Evolutionary conservation across 2,329 filamentous ascomycete genomes (phyloP).

Genomic region (Penicillium sp.): DNA sequence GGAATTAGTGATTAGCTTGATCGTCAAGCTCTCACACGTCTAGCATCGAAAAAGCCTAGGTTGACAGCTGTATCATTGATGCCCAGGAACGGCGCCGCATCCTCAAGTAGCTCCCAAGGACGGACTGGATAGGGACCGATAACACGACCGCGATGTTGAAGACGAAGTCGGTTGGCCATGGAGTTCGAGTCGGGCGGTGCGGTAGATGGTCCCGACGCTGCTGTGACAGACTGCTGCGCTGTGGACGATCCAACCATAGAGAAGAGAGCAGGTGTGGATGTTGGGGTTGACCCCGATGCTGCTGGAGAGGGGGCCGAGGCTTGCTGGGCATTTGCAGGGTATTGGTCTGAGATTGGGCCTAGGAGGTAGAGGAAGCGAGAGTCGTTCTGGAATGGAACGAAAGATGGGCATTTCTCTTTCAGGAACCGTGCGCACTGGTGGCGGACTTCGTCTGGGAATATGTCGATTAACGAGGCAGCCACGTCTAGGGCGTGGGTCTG

Average conservation of each 20-base stretch:
- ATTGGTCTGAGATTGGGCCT: conserved; percentile 36
- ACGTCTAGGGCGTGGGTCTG: conserved; percentile 48
- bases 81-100: conserved; percentile 45
- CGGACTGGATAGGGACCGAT: conserved; percentile 39
- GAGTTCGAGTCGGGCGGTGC: conserved; percentile 25
- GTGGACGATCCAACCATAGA: conserved; percentile 17
- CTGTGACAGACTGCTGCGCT: conserved; percentile 16
- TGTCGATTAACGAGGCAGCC: conserved; percentile 46
- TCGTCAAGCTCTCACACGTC: conserved; percentile 33
- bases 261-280: conserved; percentile 28
- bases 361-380: conserved; percentile 44
- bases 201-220: conserved; percentile 10
- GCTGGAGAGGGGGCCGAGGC: conserved; percentile 35
- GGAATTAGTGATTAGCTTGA: neutral
- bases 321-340: conserved; percentile 21
- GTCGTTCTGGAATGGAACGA: conserved; percentile 41
- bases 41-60: conserved; percentile 44
- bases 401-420: conserved; percentile 44
- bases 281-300: conserved; percentile 32
- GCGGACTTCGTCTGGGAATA: conserved; percentile 46
- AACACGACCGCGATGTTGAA: conserved; percentile 39
- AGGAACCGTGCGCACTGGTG: conserved; percentile 45
- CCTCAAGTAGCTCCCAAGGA: conserved; percentile 48
- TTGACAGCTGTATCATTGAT: conserved; percentile 49
- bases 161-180: conserved; percentile 34